Conservation (phyloP, 805 yeast species). For the Zygosaccharomyces bailii region DNA sequence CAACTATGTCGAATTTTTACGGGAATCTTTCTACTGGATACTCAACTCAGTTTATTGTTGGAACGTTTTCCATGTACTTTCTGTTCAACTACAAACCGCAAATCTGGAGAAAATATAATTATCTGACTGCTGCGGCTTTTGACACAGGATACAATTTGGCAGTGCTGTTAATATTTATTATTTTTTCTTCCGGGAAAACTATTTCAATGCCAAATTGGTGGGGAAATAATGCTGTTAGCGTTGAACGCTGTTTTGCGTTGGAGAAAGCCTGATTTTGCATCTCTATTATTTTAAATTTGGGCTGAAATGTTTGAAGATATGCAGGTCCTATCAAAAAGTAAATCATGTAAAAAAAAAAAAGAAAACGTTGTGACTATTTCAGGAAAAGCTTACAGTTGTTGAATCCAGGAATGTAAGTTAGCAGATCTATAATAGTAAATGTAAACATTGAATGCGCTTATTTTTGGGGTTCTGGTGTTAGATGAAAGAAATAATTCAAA, state of each 20-base stretch:
- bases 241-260: slow-evolving; percentile 5
- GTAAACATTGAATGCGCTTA: too few relatives aligned
- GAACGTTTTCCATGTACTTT: slow-evolving; percentile 54
- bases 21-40: slow-evolving; percentile 64
- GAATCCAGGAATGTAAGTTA: too few relatives aligned
- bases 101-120: slow-evolving; percentile 79
- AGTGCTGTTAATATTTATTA: slow-evolving; percentile 44
- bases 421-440: too few relatives aligned
- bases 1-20: slow-evolving; percentile 58
- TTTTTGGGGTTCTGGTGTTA: too few relatives aligned
- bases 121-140: slow-evolving; percentile 60
- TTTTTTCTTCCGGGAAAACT: slow-evolving; percentile 51
- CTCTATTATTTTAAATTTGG: too few relatives aligned
- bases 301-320: too few relatives aligned
- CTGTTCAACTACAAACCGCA: slow-evolving; percentile 51
- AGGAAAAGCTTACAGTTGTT: too few relatives aligned
- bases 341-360: too few relatives aligned
- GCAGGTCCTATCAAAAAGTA: too few relatives aligned
- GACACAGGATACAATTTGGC: slow-evolving; percentile 63
- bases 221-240: slow-evolving; percentile 47
- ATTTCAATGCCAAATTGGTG: slow-evolving; percentile 54
- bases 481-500: too few relatives aligned
- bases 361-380: too few relatives aligned
- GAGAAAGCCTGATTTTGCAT: too few relatives aligned
- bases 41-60: slow-evolving; percentile 51